A percentile compares a stretch with the other conserved stretches of the same genome.
Evolutionary conservation across 2,329 filamentous ascomycete species (phyloP).

Genomic region (Trichophyton verrucosum): DNA sequence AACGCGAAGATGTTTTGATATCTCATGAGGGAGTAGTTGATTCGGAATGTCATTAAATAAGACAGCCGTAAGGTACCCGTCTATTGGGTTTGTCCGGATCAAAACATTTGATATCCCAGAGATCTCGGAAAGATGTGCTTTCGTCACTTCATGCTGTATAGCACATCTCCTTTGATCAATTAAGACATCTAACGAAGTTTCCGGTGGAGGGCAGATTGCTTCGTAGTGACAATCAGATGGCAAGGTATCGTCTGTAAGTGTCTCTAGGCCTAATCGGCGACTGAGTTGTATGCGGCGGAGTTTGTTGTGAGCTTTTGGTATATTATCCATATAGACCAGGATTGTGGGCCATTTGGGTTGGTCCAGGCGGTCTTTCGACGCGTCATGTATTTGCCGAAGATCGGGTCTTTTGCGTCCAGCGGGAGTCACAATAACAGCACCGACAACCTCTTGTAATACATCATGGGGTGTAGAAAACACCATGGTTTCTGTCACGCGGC

Average conservation of each 20-base stretch:
- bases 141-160: neutral
- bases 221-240: neutral
- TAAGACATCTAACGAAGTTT: neutral
- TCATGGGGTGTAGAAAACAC: neutral
- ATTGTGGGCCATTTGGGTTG: neutral
- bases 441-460: conserved; percentile 1
- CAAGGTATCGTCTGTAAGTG: neutral
- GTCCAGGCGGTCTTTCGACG: neutral
- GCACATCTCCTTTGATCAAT: neutral
- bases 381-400: conserved; percentile 2
- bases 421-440: neutral
- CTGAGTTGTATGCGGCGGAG: conserved; percentile 1
- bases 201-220: neutral
- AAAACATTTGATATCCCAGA: neutral
- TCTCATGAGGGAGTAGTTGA: neutral
- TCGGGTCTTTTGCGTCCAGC: neutral
- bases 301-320: conserved; percentile 1
- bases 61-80: neutral
- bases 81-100: neutral
- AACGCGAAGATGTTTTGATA: neutral
- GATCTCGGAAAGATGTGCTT: neutral
- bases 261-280: neutral
- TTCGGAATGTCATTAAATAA: neutral
- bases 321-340: conserved; percentile 3
- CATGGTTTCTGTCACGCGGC: neutral